A percentile compares a stretch with the other conserved stretches of the same genome.
phyloP scores from a whole-genome alignment of 208 protist genomes.

The Lotmaria passim region DNA sequence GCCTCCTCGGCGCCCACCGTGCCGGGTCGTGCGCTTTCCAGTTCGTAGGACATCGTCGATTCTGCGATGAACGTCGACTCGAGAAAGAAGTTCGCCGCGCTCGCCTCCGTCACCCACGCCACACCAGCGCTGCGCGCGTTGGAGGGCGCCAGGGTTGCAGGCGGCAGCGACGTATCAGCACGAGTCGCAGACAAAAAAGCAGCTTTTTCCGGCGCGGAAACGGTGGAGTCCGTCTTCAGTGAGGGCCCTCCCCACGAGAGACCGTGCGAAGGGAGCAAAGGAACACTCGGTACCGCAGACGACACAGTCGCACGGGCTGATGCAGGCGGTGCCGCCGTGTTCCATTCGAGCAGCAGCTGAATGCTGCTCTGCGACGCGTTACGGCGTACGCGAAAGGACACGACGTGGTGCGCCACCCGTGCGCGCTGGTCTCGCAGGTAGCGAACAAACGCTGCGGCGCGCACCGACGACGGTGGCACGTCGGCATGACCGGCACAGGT shows the following conservation, averaged over 20 bases:
- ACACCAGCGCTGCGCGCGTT: neutral
- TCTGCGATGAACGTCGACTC: conserved; percentile 40
- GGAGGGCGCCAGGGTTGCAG: neutral
- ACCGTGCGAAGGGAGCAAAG: neutral
- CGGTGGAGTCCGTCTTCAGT: neutral
- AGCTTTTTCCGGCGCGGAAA: neutral
- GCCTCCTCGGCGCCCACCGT: neutral
- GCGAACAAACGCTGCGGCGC: neutral
- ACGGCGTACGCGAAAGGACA: conserved; percentile 20
- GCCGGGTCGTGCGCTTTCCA: conserved; percentile 9
- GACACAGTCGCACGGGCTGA: neutral
- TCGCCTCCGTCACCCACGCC: conserved; percentile 31
- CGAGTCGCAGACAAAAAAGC: neutral
- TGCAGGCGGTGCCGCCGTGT: neutral
- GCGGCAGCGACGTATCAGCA: neutral
- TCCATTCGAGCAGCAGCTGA: conserved; percentile 34
- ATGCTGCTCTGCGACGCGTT: conserved; percentile 21
- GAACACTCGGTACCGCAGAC: neutral
- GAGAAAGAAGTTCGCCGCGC: conserved; percentile 27
- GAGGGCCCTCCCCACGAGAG: neutral
- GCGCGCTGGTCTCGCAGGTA: conserved; percentile 9
- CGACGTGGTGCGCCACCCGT: conserved; percentile 11
- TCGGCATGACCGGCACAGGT: conserved; percentile 8
- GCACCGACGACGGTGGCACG: neutral
- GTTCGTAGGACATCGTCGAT: conserved; percentile 17